Base-by-base conservation (phyloP, 345 rosid genomes). In the Citrus sp. region DNA sequence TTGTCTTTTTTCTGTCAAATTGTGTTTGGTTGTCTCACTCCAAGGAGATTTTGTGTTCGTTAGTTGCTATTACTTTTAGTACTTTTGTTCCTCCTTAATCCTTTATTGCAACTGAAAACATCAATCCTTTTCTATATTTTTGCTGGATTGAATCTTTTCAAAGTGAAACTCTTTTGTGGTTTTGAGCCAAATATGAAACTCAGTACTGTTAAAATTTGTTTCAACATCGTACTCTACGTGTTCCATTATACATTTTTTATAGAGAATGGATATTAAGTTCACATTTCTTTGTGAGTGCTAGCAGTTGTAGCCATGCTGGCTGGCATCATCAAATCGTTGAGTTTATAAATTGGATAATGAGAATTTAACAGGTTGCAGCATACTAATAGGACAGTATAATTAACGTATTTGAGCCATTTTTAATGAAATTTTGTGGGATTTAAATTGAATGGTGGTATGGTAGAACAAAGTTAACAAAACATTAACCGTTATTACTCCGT, bases 61-160 rank as follows among this genome's bases (percentile, higher is more conserved):
- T 65, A 32, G 35, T 14, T 65, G 12, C 7, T 27, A 30, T 32
- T 32, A 16, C 38, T 9, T 25, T 42, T 46, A 63, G 70, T 46
- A 64, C 38, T 46, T 46, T 10, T 30, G 42, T 75, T 75, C 9
- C 37, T 25, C 70, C 2, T 54, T 54, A 54, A 54, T 18, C 22
- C 58, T 49, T 75, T 5, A 49, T 63, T 64, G 62, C 71, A 30
- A 30, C 63, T 62, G 51, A 38, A 74, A 74, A 62, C 77, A 10
- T 42, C 59, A 2, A 54, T 75, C 21, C 49, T 24, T 25, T 32
- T 9, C 21, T 75, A 64, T 64, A 22, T 63, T 2, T 75, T 46
- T 46, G 22, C 22, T 46, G 7, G 58, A 54, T 54, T 46, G 58
- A 54, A 54, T 54, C 58, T 5, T 54, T 54, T 18, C 22, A 0